A percentile compares a stretch with the other conserved stretches of the same genome.
phyloP scores from a whole-genome alignment of 768 basidiomycete genomes.

The Phylloporus arenicola region DNA sequence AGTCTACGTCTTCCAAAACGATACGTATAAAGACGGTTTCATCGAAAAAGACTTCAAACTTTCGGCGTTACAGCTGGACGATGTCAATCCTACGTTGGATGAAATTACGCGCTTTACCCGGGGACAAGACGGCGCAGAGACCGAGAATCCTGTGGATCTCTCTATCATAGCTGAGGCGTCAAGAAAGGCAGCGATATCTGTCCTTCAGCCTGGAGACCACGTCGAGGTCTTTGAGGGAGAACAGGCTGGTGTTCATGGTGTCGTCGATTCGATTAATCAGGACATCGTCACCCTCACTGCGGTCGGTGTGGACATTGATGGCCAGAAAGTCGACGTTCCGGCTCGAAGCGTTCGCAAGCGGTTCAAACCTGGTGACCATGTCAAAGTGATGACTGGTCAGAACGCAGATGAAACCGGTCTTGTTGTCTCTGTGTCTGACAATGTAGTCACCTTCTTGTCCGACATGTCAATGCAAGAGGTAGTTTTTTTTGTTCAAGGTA shows the following conservation, averaged over 20 bases:
- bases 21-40: conserved; percentile 93
- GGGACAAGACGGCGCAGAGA: conserved; percentile 63
- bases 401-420: conserved; percentile 95
- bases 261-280: conserved; percentile 82
- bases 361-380: conserved; percentile 96
- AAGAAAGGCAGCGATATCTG: conserved; percentile 83
- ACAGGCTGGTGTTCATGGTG: conserved; percentile 87
- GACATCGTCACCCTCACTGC: conserved; percentile 85
- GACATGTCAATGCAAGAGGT: conserved; percentile 98
- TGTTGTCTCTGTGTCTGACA: conserved; percentile 86
- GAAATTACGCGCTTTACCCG: conserved; percentile 90
- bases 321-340: conserved; percentile 79
- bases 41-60: conserved; percentile 94
- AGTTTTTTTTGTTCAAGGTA: conserved; percentile 6
- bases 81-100: conserved; percentile 92
- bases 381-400: conserved; percentile 95
- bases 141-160: conserved; percentile 72
- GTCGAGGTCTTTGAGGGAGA: conserved; percentile 98
- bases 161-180: conserved; percentile 91
- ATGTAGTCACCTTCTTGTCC: conserved; percentile 92
- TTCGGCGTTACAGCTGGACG: conserved; percentile 70
- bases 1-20: conserved; percentile 82
- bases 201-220: conserved; percentile 96
- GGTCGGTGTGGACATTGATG: conserved; percentile 76
- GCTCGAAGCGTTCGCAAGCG: conserved; percentile 88